A percentile compares a stretch with the other conserved stretches of the same genome.
These are phyloP conservation scores for Rhododendron griersonianum DNA, from an alignment of 148 eudicot genomes.

Conservation along the genomic window DNA sequence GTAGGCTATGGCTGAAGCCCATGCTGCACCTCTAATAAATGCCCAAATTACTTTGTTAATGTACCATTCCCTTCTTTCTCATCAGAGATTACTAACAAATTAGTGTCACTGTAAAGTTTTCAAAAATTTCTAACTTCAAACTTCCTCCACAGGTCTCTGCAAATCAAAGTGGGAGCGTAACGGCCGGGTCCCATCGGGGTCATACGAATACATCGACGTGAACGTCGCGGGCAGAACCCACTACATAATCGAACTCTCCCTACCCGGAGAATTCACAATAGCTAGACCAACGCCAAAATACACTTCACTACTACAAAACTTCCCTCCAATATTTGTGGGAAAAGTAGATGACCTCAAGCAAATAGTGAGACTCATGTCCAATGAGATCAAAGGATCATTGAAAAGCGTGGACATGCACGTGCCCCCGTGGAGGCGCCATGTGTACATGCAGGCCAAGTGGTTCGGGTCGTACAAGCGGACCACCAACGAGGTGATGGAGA, in stretches of 20 bases:
- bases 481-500: conserved; percentile 20
- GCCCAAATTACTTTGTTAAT: background rate
- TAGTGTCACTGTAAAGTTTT: background rate
- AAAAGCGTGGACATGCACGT: conserved; percentile 36
- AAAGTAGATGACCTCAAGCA: conserved; percentile 44
- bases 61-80: background rate
- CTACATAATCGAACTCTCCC: conserved; percentile 48
- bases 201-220: conserved; percentile 73
- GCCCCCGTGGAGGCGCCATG: conserved; percentile 75
- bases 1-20: background rate
- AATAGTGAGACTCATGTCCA: conserved; percentile 50
- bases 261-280: conserved; percentile 51
- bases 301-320: conserved; percentile 33
- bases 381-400: conserved; percentile 54
- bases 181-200: conserved; percentile 42
- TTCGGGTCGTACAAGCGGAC: conserved; percentile 58
- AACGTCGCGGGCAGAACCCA: conserved; percentile 26
- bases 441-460: conserved; percentile 71
- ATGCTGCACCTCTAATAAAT: background rate
- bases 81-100: background rate
- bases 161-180: conserved; percentile 76
- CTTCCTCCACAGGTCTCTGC: conserved; percentile 54
- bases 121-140: background rate
- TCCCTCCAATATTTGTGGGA: conserved; percentile 51
- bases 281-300: conserved; percentile 50